Evolutionary conservation across 345 rosid species (phyloP).

Genomic region (Raphanus sativus): DNA sequence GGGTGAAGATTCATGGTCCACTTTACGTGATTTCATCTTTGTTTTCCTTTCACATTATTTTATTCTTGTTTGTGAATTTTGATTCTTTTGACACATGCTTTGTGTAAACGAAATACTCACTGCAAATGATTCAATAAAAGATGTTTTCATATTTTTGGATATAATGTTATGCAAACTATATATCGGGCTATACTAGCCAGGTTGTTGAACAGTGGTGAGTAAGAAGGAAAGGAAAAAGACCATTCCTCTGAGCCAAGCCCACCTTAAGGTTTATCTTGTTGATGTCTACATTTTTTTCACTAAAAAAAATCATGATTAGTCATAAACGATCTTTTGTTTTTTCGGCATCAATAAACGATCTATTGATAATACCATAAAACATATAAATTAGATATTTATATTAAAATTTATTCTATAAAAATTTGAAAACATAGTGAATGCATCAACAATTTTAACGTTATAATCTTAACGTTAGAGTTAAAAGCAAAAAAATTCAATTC

Average conservation of each 20-base stretch:
- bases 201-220: neutral
- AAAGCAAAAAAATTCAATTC: too few relatives aligned
- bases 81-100: constrained; percentile 20
- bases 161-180: neutral
- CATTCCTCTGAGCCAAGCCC: neutral
- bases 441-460: too few relatives aligned
- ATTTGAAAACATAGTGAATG: neutral
- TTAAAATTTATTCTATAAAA: too few relatives aligned
- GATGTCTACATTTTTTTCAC: neutral
- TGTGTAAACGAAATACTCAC: constrained; percentile 9
- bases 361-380: neutral
- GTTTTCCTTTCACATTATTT: constrained; percentile 6
- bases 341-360: too few relatives aligned
- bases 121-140: neutral
- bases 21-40: neutral
- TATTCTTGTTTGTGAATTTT: constrained; percentile 14
- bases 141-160: neutral
- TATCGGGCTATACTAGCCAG: neutral
- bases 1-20: constrained; percentile 28
- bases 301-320: too few relatives aligned
- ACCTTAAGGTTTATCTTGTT: neutral
- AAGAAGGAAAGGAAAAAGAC: neutral
- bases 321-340: too few relatives aligned
- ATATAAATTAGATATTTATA: neutral
- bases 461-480: too few relatives aligned